Evolutionary conservation across 140 eudicot genomes (phyloP).

Genomic region (Flaveria floridana): DNA sequence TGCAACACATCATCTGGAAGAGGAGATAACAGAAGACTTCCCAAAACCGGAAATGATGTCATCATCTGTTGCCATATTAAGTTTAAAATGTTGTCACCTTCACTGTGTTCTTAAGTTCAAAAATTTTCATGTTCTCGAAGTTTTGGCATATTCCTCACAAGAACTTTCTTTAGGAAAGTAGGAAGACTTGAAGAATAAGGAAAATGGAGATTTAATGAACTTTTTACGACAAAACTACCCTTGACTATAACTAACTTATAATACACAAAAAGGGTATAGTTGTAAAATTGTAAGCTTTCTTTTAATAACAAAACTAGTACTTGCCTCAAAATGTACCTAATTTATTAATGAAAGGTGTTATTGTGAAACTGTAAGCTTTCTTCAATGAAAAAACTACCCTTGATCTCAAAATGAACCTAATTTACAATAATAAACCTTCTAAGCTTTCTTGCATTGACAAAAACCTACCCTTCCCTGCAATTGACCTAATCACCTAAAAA

Average conservation of each 20-base stretch:
- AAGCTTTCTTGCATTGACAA: neutral
- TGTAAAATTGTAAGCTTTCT: neutral
- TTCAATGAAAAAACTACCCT: neutral
- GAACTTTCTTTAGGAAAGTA: neutral
- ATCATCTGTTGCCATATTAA: slow-evolving; percentile 58
- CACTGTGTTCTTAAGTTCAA: neutral
- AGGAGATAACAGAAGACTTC: slow-evolving; percentile 66
- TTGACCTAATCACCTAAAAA: neutral
- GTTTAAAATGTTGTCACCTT: slow-evolving; percentile 4
- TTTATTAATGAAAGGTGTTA: neutral
- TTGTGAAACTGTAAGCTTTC: neutral
- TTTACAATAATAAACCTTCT: neutral
- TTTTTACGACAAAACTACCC: neutral
- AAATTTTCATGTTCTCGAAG: neutral
- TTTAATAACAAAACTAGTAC: neutral
- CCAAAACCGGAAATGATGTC: slow-evolving; percentile 65
- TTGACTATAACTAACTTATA: neutral
- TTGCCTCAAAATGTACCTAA: neutral
- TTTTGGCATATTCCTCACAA: neutral
- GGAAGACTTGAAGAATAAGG: neutral
- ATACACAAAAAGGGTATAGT: slow-evolving; percentile 4
- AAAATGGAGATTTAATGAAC: neutral
- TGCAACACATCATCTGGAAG: slow-evolving; percentile 50
- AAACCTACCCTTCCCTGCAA: neutral
- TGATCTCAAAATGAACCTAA: slow-evolving; percentile 11